These are phyloP conservation scores for Mycena olivaceomarginata DNA, from an alignment of 768 basidiomycete species.

Conservation along the genomic window DNA sequence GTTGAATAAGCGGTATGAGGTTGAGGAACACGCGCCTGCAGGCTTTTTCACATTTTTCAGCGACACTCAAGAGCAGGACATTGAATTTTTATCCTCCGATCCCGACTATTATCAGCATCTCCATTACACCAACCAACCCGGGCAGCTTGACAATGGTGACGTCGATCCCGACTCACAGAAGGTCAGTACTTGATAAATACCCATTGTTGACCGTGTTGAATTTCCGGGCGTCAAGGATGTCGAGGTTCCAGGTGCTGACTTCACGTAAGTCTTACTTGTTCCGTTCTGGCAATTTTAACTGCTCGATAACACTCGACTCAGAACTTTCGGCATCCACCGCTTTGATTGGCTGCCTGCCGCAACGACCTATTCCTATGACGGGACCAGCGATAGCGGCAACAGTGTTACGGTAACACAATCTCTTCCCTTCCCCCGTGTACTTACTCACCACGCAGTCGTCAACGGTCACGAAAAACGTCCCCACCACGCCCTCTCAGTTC, in stretches of 20 bases:
- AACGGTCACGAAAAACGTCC: not conserved
- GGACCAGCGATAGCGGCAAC: not conserved
- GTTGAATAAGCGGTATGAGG: not conserved
- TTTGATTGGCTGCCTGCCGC: not conserved
- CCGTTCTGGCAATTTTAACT: not conserved
- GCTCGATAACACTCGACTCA: not conserved
- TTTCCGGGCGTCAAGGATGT: not conserved
- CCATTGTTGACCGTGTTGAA: not conserved
- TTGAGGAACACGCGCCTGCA: not conserved
- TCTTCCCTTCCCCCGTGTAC: not conserved
- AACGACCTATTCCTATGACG: not conserved
- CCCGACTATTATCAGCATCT: constrained; percentile 38
- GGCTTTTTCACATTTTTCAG: constrained; percentile 17
- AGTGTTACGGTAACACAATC: not conserved
- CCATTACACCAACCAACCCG: constrained; percentile 44
- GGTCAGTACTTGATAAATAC: not conserved
- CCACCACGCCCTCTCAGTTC: not conserved
- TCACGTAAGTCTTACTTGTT: not conserved
- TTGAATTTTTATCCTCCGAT: constrained; percentile 44
- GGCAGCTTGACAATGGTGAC: constrained; percentile 23
- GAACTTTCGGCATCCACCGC: constrained; percentile 25
- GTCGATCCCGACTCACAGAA: constrained; percentile 33
- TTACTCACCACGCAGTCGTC: not conserved
- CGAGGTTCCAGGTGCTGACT: not conserved
- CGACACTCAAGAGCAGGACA: constrained; percentile 45